Base-by-base conservation (phyloP, 768 basidiomycete genomes). In the Inosperma sp. region DNA sequence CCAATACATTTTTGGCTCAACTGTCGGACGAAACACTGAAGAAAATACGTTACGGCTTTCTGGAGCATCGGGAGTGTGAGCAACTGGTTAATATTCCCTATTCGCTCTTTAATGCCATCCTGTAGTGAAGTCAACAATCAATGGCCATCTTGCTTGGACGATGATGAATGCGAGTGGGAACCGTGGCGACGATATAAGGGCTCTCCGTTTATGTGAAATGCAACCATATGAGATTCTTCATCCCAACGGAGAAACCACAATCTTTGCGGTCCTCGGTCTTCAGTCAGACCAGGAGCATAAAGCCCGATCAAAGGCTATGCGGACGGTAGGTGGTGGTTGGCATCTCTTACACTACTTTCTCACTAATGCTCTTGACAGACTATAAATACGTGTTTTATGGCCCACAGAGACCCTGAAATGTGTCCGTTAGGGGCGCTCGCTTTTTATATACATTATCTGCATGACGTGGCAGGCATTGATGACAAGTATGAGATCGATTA, bases 401-500 rank as follows among this genome's bases (percentile, higher is more conserved):
- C 66, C 0, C 65, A 68, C 43, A 48, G 35, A 22, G 39, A 59
- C n/a, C 57, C 63, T 2, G 54, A 59, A 13, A 40, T 50, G 30
- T 67, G 64, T 37, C 63, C 65, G 1, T 49, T 69, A 3, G 65
- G 65, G 2, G 63, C 63, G 0, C 52, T 69, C 13, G 56, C 61
- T 1, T 59, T 67, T 42, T 67, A 63, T 19, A 46, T 53, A 3
- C 66, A 67, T 25, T 69, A 55, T 16, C 47, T 65, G 4, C 59
- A 66, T 46, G 62, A 68, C 26, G 43, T 53, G 5, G 40, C 57
- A 2, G 27, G 58, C 16, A 50, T 68, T 17, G 39, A 50, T 0
- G 48, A 51, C 1, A 42, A 27, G 4, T 40, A 60, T 44, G 29
- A 56, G 4, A 64, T 68, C 40, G 59, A 67, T 36, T 67, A 45